Evolutionary conservation across 2,329 filamentous ascomycete genomes (phyloP), one percentile per base, ranked within the genome.

Genomic region (Periconia macrospinosa): DNA sequence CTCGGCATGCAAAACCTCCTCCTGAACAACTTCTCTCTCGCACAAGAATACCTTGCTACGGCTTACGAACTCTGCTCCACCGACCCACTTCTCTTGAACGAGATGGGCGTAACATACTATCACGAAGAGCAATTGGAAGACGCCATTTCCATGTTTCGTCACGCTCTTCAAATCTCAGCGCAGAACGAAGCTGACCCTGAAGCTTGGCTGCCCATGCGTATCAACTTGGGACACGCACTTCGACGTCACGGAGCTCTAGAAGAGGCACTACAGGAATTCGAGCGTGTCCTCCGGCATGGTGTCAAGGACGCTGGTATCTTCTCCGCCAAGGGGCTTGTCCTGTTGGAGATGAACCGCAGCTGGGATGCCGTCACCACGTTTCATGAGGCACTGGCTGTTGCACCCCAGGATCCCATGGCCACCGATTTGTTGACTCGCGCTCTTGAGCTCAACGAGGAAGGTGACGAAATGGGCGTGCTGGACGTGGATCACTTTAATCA

Each of bases 1-100:
- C 79, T 99, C 23, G 94, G 95, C 7, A 99, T 99, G 94, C 95
- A 99, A 73, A 95, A 99, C 74, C 87, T 97, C 45, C 91, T 93
- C 17, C 83, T 99, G 55, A 96, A 96, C 74, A 97, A 99, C 66
- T 90, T 97, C 84, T 87, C 87, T 0, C 82, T 97, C 15, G 94
- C 95, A 0, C 90, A 95, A 60, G 94, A 99, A 72, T 99, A 97
- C 71, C 83, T 97, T 43, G 92, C 91, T 66, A 92, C 91, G 2
- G 92, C 94, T 0, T 95, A 94, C 71, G 82, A 84, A 0, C 81
- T 95, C 13, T 95, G 91, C 78, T 85, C 87, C 64, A 89, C 86
- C 1, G 94, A 99, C 65, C 94, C 94, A 0, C 77, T 97, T 6
- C 84, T 99, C 3, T 81, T 99, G 51, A 99, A 99, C 71, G 94